These are phyloP conservation scores for Seiridium unicorne DNA, from an alignment of 2,329 filamentous ascomycete species.

Conservation along the genomic window DNA sequence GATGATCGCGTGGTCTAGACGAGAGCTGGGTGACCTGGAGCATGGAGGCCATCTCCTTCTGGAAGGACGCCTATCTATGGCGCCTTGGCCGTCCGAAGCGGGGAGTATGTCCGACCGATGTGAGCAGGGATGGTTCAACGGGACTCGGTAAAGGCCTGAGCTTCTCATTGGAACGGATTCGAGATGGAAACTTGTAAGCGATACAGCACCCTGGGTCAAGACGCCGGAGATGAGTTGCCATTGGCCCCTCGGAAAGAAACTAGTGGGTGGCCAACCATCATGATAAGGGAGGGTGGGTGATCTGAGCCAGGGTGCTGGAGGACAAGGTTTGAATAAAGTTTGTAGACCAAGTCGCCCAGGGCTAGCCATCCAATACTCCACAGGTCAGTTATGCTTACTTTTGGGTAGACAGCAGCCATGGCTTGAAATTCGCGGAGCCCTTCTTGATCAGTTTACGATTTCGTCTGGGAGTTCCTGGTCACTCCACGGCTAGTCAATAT, in stretches of 20 bases:
- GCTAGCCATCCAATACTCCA: too few species aligned
- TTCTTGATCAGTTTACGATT: too few species aligned
- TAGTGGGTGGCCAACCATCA: neutral
- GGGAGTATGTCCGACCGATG: slow-evolving; percentile 3
- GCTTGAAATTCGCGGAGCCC: too few species aligned
- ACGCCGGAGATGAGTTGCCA: slow-evolving; percentile 3
- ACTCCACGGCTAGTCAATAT: too few species aligned
- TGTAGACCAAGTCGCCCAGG: neutral
- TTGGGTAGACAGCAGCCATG: too few species aligned
- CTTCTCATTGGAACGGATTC: slow-evolving; percentile 3
- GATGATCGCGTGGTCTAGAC: slow-evolving; percentile 24
- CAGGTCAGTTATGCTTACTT: too few species aligned
- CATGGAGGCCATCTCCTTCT: slow-evolving; percentile 26
- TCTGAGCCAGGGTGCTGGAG: neutral
- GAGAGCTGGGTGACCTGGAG: slow-evolving; percentile 19
- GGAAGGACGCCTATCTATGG: slow-evolving; percentile 28
- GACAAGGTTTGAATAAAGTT: neutral
- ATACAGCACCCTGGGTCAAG: neutral
- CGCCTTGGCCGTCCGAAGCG: slow-evolving; percentile 8
- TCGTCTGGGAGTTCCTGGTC: too few species aligned
- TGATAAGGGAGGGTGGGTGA: neutral
- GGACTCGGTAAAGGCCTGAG: neutral
- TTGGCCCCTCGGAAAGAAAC: neutral
- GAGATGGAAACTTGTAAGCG: slow-evolving; percentile 3
- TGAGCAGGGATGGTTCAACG: neutral